A percentile compares a stretch with the other conserved stretches of the same genome.
Evolutionary conservation across 768 basidiomycete species (phyloP).

Genomic region (Dentipellis fragilis): DNA sequence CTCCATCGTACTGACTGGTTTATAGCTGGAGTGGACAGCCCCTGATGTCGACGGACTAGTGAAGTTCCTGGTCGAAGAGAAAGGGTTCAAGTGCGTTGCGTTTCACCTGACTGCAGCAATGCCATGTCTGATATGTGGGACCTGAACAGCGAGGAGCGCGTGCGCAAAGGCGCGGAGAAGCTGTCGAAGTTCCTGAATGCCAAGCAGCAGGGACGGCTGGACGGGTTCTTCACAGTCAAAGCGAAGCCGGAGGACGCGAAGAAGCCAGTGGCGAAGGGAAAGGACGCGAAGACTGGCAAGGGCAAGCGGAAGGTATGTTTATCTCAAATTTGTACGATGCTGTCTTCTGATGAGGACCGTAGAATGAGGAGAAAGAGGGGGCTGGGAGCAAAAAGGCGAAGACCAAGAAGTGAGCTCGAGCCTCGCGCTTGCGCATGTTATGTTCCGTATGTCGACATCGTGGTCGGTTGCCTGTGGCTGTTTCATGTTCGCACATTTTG

Average conservation of each 20-base stretch:
- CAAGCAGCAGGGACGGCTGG: constrained; percentile 94
- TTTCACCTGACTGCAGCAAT: not conserved
- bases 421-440: constrained; percentile 9
- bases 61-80: constrained; percentile 86
- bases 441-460: not conserved
- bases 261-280: constrained; percentile 27
- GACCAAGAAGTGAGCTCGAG: constrained; percentile 13
- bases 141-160: constrained; percentile 77
- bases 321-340: not conserved
- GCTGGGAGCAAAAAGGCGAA: constrained; percentile 3
- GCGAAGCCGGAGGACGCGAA: constrained; percentile 45
- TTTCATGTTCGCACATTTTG: too few relatives aligned
- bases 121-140: not conserved
- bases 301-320: constrained; percentile 44
- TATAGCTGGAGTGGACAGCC: constrained; percentile 84
- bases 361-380: not conserved
- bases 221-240: constrained; percentile 86
- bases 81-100: constrained; percentile 85
- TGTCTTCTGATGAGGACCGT: not conserved
- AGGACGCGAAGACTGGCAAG: constrained; percentile 26
- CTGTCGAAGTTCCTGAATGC: constrained; percentile 75
- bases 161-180: constrained; percentile 91
- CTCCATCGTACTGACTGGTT: not conserved
- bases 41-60: constrained; percentile 92
- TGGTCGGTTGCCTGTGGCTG: not conserved